Evolutionary conservation across 2,329 filamentous ascomycete species (phyloP).

Genomic region (Penicillium fuscoglaucum): DNA sequence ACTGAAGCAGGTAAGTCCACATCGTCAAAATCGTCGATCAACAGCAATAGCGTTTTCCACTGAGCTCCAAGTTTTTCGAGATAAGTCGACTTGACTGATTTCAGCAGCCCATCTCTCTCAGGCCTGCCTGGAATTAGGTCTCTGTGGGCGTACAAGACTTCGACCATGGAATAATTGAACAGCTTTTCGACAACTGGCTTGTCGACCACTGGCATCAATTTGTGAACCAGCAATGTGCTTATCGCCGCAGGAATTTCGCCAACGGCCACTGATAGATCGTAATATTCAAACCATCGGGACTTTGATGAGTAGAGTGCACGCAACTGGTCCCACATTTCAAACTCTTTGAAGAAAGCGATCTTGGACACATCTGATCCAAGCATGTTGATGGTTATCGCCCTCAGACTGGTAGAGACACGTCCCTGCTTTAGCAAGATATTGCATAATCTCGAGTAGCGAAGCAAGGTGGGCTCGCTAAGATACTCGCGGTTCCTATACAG

Average conservation of each 20-base stretch:
- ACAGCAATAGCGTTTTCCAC: background rate
- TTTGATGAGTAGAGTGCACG: constrained; percentile 10
- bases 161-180: constrained; percentile 6
- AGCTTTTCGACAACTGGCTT: constrained; percentile 1
- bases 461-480: constrained; percentile 2
- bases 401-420: constrained; percentile 18
- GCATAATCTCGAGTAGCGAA: constrained; percentile 20
- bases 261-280: constrained; percentile 10
- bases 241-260: constrained; percentile 13
- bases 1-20: background rate
- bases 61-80: constrained; percentile 4
- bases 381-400: constrained; percentile 16
- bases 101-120: constrained; percentile 2
- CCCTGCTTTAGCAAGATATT: constrained; percentile 22
- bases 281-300: constrained; percentile 14
- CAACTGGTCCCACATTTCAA: constrained; percentile 21
- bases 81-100: background rate
- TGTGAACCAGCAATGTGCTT: constrained; percentile 2
- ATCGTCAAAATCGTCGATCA: background rate
- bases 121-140: background rate
- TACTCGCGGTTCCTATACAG: constrained; percentile 6
- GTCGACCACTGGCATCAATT: constrained; percentile 5
- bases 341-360: constrained; percentile 20
- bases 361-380: constrained; percentile 18
- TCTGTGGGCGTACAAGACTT: background rate